Conservation (phyloP, 805 yeast genomes). For the Schizosaccharomyces cryophilus region DNA sequence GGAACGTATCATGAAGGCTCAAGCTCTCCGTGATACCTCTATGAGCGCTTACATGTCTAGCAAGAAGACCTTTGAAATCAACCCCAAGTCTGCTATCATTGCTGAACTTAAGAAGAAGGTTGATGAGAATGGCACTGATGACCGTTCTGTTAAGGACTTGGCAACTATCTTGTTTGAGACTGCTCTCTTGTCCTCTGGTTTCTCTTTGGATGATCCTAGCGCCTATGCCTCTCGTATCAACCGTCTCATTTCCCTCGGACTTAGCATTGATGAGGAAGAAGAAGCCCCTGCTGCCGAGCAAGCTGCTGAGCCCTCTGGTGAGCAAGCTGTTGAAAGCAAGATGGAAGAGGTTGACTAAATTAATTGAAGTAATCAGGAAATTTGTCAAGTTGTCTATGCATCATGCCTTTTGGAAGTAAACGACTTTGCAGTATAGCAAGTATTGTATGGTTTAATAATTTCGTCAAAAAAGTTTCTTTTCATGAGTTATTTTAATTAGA, state of each 20-base stretch:
- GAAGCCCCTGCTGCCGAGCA: slow-evolving; percentile 16
- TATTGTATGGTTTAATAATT: too few species aligned
- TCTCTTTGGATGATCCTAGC: slow-evolving; percentile 94
- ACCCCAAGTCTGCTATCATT: slow-evolving; percentile 89
- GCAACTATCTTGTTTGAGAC: slow-evolving; percentile 92
- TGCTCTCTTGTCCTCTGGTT: slow-evolving; percentile 94
- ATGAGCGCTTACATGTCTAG: slow-evolving; percentile 99
- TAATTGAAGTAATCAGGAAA: background rate
- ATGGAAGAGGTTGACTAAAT: slow-evolving; percentile 96
- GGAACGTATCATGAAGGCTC: slow-evolving; percentile 99
- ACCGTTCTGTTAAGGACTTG: slow-evolving; percentile 93
- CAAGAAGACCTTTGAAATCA: slow-evolving; percentile 95
- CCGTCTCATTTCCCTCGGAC: slow-evolving; percentile 92
- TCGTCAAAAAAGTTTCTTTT: too few species aligned
- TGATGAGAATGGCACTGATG: slow-evolving; percentile 90
- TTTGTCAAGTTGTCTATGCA: background rate
- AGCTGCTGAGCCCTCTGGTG: slow-evolving; percentile 27
- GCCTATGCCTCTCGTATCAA: slow-evolving; percentile 93
- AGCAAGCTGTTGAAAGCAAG: slow-evolving; percentile 65
- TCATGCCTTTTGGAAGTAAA: background rate
- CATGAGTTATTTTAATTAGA: too few species aligned
- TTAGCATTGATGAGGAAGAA: slow-evolving; percentile 86
- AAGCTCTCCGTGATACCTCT: slow-evolving; percentile 93
- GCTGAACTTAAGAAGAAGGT: slow-evolving; percentile 90
- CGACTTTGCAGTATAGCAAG: background rate